Evolutionary conservation across 345 rosid species (phyloP).

Genomic region (Isatis tinctoria): DNA sequence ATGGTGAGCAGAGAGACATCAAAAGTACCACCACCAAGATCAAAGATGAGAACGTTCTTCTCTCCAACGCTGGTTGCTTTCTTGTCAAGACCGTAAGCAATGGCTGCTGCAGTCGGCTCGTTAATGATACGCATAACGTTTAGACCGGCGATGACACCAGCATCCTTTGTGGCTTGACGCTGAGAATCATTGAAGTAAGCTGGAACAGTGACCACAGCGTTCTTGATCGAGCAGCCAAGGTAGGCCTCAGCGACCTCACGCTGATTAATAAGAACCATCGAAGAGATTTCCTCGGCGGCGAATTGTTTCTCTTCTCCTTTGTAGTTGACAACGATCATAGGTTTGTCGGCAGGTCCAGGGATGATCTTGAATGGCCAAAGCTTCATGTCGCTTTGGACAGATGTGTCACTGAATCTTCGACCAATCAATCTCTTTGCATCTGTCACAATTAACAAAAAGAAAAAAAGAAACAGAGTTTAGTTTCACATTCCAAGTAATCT

Average conservation of each 20-base stretch:
- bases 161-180: constrained; percentile 31
- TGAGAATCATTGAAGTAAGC: constrained; percentile 38
- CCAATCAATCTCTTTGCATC: constrained; percentile 43
- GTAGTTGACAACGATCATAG: constrained; percentile 32
- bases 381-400: constrained; percentile 35
- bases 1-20: constrained; percentile 60
- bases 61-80: constrained; percentile 33
- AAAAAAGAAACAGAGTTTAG: constrained; percentile 10
- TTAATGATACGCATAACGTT: constrained; percentile 32
- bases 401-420: constrained; percentile 29
- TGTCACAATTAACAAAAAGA: too few species aligned
- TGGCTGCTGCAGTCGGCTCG: constrained; percentile 35
- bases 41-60: constrained; percentile 41
- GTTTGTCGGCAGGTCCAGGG: constrained; percentile 29
- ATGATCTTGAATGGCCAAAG: constrained; percentile 37
- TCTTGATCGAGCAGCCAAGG: constrained; percentile 14
- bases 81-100: constrained; percentile 36
- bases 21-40: constrained; percentile 62
- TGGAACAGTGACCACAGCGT: constrained; percentile 34
- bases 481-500: constrained; percentile 3
- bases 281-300: constrained; percentile 33
- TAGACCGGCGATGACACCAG: constrained; percentile 24
- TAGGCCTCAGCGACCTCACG: constrained; percentile 30
- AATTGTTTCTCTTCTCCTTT: constrained; percentile 41
- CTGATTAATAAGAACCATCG: constrained; percentile 30